A percentile compares a stretch with the other conserved stretches of the same genome.
Evolutionary conservation across 371 early-diverging fungal genomes (phyloP).

Genomic region (Circinella umbellata): DNA sequence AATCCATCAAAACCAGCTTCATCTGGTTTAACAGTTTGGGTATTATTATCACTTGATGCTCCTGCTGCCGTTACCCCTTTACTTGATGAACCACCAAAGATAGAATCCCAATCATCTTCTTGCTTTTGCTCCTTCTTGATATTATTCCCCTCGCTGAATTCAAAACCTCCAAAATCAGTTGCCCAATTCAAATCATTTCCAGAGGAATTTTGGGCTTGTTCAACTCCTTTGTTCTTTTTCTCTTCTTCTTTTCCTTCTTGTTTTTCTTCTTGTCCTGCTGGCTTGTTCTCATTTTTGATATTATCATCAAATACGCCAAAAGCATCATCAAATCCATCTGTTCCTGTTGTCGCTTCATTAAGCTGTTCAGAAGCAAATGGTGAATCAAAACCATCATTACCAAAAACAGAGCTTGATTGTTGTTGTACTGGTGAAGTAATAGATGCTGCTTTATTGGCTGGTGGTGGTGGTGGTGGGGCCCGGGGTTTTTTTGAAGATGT

Average conservation of each 20-base stretch:
- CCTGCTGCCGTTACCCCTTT: not conserved
- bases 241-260: not conserved
- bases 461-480: slow-evolving; percentile 1
- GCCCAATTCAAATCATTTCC: slow-evolving; percentile 31
- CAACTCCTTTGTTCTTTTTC: not conserved
- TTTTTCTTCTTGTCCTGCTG: not conserved
- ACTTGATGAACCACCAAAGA: slow-evolving; percentile 34
- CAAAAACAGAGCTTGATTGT: slow-evolving; percentile 14
- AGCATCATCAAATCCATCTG: slow-evolving; percentile 34
- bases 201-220: not conserved
- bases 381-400: slow-evolving; percentile 51
- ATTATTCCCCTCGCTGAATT: slow-evolving; percentile 18
- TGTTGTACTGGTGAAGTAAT: slow-evolving; percentile 9
- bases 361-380: not conserved
- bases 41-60: not conserved
- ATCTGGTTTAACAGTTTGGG: not conserved
- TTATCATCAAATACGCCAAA: slow-evolving; percentile 10
- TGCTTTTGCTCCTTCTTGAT: slow-evolving; percentile 5
- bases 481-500: slow-evolving; percentile 7
- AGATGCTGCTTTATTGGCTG: not conserved
- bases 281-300: not conserved
- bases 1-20: slow-evolving; percentile 1
- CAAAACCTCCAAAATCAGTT: slow-evolving; percentile 39
- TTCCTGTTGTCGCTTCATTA: not conserved
- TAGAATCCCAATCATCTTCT: slow-evolving; percentile 50